Evolutionary conservation across 352 stramenopile species (phyloP).

Genomic region (Phytophthora pisi): DNA sequence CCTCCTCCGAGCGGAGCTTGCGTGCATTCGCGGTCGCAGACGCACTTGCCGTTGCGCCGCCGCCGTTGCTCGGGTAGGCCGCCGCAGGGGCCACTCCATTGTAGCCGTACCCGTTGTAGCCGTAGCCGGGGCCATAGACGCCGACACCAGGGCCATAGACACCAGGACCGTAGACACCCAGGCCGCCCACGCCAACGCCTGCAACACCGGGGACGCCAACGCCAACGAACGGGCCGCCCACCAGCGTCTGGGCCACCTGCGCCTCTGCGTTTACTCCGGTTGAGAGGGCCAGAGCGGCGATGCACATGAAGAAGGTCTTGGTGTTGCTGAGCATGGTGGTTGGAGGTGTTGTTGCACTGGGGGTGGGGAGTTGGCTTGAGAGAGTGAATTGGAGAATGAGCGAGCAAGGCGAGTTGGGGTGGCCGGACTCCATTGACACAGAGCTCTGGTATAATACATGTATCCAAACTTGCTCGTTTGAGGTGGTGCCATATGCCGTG

Average conservation of each 20-base stretch:
- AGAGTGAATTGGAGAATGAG: too few species aligned
- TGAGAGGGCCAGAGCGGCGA: slow-evolving; percentile 4
- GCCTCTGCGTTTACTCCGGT: background rate
- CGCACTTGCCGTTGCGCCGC: background rate
- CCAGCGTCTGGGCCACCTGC: slow-evolving; percentile 1
- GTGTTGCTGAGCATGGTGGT: slow-evolving; percentile 7
- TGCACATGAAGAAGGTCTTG: slow-evolving; percentile 11
- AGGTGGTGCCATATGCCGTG: too few species aligned
- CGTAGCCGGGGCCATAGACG: background rate
- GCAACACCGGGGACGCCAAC: slow-evolving; percentile 1
- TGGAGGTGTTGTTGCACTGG: background rate
- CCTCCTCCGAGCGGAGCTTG: too few species aligned
- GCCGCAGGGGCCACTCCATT: background rate
- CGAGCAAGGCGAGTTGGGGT: too few species aligned
- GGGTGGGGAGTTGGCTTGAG: background rate
- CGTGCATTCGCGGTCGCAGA: background rate
- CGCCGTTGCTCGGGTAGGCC: too few species aligned
- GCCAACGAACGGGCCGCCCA: background rate
- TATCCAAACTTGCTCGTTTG: too few species aligned
- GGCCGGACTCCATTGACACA: too few species aligned
- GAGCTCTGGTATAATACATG: too few species aligned
- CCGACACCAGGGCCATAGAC: background rate
- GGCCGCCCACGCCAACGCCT: background rate
- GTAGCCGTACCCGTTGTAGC: background rate
- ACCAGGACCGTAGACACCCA: background rate